Percentiles rank a stretch among this genome's conserved stretches.
phyloP scores from a whole-genome alignment of 106 monocot species.

The Allium fistulosum region DNA sequence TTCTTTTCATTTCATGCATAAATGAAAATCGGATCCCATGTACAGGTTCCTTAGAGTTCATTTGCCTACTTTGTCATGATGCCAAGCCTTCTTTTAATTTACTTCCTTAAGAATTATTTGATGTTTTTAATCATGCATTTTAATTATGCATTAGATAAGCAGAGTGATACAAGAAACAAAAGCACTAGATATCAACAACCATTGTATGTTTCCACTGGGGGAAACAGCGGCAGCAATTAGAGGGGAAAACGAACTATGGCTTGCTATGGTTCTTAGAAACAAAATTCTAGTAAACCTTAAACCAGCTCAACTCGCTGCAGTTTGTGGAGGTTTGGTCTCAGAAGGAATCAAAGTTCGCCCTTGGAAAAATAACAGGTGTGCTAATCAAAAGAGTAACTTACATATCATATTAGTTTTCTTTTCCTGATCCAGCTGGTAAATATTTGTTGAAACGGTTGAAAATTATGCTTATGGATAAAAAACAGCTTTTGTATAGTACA shows the following conservation, averaged over 20 bases:
- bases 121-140: not conserved
- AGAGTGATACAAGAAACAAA: conserved; percentile 86
- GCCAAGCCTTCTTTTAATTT: not conserved
- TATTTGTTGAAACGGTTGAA: not conserved
- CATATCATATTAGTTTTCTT: conserved; percentile 2
- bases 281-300: conserved; percentile 74
- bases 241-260: conserved; percentile 97
- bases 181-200: conserved; percentile 77
- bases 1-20: no score
- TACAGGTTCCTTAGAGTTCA: no score
- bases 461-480: no score
- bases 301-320: conserved; percentile 89
- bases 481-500: no score
- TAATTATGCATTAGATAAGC: conserved; percentile 54
- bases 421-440: not conserved
- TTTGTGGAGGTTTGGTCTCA: conserved; percentile 87
- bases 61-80: no score
- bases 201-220: conserved; percentile 80
- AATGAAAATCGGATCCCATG: no score
- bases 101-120: not conserved
- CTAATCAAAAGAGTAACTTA: not conserved
- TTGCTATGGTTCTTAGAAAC: conserved; percentile 91
- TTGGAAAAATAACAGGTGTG: conserved; percentile 70
- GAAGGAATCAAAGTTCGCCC: conserved; percentile 96
- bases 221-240: conserved; percentile 91